phyloP scores from a whole-genome alignment of 495 filamentous ascomycete genomes.

The Penicillium chermesinum region DNA sequence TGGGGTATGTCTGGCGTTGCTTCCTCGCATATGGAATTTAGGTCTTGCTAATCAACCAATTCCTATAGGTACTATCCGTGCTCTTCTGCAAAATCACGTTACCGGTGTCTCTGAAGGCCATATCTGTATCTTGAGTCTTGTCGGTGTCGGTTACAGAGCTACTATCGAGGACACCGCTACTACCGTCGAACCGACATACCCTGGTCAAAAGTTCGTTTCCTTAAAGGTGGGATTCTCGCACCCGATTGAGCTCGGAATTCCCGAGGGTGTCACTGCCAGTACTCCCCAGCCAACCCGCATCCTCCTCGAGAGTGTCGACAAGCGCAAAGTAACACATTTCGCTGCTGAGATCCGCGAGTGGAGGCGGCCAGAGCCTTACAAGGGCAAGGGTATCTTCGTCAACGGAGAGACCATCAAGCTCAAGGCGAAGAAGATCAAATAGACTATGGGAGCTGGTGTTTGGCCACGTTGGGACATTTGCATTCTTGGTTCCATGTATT shows the following conservation, averaged over 20 bases:
- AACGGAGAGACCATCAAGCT: constrained; percentile 95
- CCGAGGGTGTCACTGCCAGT: constrained; percentile 76
- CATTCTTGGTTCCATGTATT: constrained; percentile 31
- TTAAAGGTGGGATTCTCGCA: constrained; percentile 96
- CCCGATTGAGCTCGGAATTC: constrained; percentile 82
- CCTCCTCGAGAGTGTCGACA: constrained; percentile 80
- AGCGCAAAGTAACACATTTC: constrained; percentile 79
- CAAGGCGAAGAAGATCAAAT: constrained; percentile 99
- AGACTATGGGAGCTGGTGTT: constrained; percentile 18
- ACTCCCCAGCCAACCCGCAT: constrained; percentile 93
- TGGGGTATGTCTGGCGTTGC: constrained; percentile 68
- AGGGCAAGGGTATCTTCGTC: constrained; percentile 98
- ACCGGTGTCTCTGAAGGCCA: constrained; percentile 95
- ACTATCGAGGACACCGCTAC: constrained; percentile 71
- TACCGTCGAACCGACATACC: constrained; percentile 60
- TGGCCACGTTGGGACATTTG: constrained; percentile 23
- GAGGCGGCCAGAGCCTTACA: constrained; percentile 94
- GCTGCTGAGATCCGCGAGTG: constrained; percentile 83
- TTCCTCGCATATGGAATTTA: background rate
- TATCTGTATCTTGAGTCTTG: constrained; percentile 81
- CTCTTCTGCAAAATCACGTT: constrained; percentile 84
- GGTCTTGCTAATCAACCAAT: background rate
- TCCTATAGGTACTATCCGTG: constrained; percentile 70
- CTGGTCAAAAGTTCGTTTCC: constrained; percentile 79
- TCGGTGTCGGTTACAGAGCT: constrained; percentile 95